Percentiles rank a stretch among this genome's conserved stretches.
These are phyloP conservation scores for Fomitopsis pulvina DNA, from an alignment of 768 basidiomycete species.

Conservation along the genomic window DNA sequence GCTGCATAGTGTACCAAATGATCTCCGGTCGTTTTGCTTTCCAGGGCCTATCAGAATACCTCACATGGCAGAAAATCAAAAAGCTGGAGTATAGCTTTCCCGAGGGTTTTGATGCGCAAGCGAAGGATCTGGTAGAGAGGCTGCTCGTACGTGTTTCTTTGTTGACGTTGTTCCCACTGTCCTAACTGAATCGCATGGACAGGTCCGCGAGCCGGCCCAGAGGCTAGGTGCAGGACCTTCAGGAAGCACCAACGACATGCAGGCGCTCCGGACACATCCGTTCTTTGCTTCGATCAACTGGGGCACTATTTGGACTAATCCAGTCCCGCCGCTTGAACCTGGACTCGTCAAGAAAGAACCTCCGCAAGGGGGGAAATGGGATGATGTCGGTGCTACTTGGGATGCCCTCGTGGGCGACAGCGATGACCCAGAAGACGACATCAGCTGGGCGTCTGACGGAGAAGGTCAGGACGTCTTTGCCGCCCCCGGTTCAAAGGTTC, in stretches of 20 bases:
- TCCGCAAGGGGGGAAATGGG: constrained; percentile 2
- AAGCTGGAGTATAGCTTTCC: constrained; percentile 83
- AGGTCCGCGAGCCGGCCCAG: constrained; percentile 52
- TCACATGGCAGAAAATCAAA: constrained; percentile 94
- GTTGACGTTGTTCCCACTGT: background rate
- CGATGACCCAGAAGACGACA: constrained; percentile 32
- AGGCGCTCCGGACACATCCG: constrained; percentile 49
- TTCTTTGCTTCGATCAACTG: constrained; percentile 59
- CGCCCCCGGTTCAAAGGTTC: background rate
- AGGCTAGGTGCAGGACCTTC: constrained; percentile 52
- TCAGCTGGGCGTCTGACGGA: constrained; percentile 49
- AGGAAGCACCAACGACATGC: constrained; percentile 31
- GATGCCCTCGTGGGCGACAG: constrained; percentile 55
- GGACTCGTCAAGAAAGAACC: constrained; percentile 45
- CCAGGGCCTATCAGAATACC: constrained; percentile 84
- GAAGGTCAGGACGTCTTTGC: constrained; percentile 21
- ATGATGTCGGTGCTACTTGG: constrained; percentile 36
- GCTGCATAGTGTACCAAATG: constrained; percentile 92
- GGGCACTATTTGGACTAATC: constrained; percentile 59
- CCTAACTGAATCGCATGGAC: constrained; percentile 33
- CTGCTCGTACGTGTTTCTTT: constrained; percentile 59
- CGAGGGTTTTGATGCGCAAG: constrained; percentile 74
- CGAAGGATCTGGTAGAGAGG: constrained; percentile 70
- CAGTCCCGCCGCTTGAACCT: constrained; percentile 49
- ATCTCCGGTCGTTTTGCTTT: constrained; percentile 90